phyloP scores from a whole-genome alignment of 306 rosid genomes.

The Carpinus fangiana region DNA sequence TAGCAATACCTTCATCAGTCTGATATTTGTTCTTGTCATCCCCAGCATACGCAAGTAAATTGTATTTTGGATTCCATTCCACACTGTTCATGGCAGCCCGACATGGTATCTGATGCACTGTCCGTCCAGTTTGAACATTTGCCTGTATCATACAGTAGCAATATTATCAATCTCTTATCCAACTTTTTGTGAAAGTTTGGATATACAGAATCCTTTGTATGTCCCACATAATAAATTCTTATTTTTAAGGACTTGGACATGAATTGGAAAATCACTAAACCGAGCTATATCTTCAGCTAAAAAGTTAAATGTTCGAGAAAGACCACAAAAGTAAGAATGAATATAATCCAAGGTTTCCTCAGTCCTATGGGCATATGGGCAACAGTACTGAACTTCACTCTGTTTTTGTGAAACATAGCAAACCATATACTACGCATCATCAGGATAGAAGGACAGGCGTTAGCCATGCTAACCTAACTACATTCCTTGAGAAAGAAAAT shows the following conservation, averaged over 20 bases:
- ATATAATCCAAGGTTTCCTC: no score
- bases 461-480: not conserved
- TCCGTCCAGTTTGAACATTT: constrained; percentile 72
- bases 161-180: not conserved
- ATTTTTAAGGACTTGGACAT: not conserved
- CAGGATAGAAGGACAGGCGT: not conserved
- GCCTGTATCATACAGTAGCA: constrained; percentile 52
- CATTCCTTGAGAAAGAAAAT: not conserved
- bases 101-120: constrained; percentile 87
- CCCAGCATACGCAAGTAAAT: constrained; percentile 94
- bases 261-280: not conserved
- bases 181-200: not conserved
- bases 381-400: no score
- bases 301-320: not conserved
- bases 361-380: no score
- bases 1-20: constrained; percentile 78
- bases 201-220: not conserved
- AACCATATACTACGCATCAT: no score
- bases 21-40: constrained; percentile 97
- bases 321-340: no score
- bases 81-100: constrained; percentile 99
- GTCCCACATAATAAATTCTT: not conserved
- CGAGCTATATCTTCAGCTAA: not conserved
- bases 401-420: no score
- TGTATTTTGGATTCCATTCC: constrained; percentile 93